Conservation (phyloP, 1,284 basidiomycete genomes). For the Malassezia sp. region DNA sequence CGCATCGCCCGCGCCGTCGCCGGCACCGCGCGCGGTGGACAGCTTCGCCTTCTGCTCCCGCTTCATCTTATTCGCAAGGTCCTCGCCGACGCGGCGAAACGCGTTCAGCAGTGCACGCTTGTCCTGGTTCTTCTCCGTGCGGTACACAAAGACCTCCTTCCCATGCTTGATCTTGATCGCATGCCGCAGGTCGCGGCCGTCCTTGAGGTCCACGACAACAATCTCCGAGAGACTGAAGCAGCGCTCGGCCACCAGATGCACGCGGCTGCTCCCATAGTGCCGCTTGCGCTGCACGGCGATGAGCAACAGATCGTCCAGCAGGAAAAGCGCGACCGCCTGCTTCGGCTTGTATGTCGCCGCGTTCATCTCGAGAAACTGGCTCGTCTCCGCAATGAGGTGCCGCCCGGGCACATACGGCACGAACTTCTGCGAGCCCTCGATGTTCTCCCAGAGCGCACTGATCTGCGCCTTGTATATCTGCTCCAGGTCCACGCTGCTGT, state of each 20-base stretch:
- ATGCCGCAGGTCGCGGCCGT: slow-evolving; percentile 80
- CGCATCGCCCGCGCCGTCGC: background rate
- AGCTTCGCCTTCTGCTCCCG: slow-evolving; percentile 58
- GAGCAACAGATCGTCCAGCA: slow-evolving; percentile 81
- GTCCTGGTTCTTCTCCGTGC: slow-evolving; percentile 66
- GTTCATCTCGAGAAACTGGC: slow-evolving; percentile 73
- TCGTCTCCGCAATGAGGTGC: slow-evolving; percentile 77
- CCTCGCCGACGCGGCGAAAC: slow-evolving; percentile 83
- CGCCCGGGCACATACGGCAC: slow-evolving; percentile 77
- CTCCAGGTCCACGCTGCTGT: slow-evolving; percentile 58
- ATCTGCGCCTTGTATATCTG: slow-evolving; percentile 89
- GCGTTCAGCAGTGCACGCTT: slow-evolving; percentile 75
- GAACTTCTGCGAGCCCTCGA: slow-evolving; percentile 94
- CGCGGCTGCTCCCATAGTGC: slow-evolving; percentile 50
- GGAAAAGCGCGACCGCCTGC: slow-evolving; percentile 73
- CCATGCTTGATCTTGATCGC: slow-evolving; percentile 88
- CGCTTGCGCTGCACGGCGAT: slow-evolving; percentile 57
- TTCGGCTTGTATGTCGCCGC: slow-evolving; percentile 88
- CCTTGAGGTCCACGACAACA: slow-evolving; percentile 86
- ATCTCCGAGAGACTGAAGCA: slow-evolving; percentile 88
- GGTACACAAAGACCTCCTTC: slow-evolving; percentile 86
- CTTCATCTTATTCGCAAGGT: slow-evolving; percentile 76
- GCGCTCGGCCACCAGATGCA: slow-evolving; percentile 69
- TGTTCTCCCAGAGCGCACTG: slow-evolving; percentile 73
- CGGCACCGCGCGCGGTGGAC: background rate